Evolutionary conservation across 2,329 filamentous ascomycete genomes (phyloP), one percentile per base, ranked within the genome.

Genomic region (Clarireedia monteithiana): DNA sequence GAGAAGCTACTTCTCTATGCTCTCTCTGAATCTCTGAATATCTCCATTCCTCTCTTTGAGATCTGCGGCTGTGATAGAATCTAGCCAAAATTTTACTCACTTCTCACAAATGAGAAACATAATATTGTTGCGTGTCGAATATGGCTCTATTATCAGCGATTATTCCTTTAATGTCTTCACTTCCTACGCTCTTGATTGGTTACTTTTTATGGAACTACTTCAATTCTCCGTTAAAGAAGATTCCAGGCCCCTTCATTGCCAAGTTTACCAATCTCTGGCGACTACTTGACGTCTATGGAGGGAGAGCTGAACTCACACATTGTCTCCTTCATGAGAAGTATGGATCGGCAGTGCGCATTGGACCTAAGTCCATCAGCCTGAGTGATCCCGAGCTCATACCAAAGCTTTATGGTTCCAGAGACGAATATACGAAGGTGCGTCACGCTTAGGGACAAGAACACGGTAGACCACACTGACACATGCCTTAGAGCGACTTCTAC

Each of bases 241-340:
- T 67, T 24, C 66, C 65, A 0, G 65, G 66, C 2, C 66, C 66
- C 0, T 64, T 66, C 23, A 30, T 64, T 27, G 66, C 65, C 2
- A 63, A 62, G 24, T 62, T 67, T 26, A 60, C 64, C 3, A 58
- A 67, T 42, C 23, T 66, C 20, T 68, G 66, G 66, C 63, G 64
- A 2, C 49, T 66, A 6, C 46, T 61, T 5, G 58, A 61, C 36
- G 51, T 48, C 2, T 66, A 57, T 14, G 47, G 46, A 39, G 64
- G 64, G 3, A 51, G 57, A 24, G 14, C 59, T 3, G 59, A 63
- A n/a, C 54, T 59, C 3, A 60, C 58, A 0, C 55, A 64, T 7
- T 52, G 50, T 12, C 7, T 47, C 1, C 53, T 68, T 0, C 65
- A 67, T 30, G 30, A 63, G 38, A 61, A 57, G 44, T 60, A 65